Percentiles rank a stretch among this genome's conserved stretches.
Evolutionary conservation across 495 filamentous ascomycete species (phyloP).

Genomic region (Penicillium riverlandense): DNA sequence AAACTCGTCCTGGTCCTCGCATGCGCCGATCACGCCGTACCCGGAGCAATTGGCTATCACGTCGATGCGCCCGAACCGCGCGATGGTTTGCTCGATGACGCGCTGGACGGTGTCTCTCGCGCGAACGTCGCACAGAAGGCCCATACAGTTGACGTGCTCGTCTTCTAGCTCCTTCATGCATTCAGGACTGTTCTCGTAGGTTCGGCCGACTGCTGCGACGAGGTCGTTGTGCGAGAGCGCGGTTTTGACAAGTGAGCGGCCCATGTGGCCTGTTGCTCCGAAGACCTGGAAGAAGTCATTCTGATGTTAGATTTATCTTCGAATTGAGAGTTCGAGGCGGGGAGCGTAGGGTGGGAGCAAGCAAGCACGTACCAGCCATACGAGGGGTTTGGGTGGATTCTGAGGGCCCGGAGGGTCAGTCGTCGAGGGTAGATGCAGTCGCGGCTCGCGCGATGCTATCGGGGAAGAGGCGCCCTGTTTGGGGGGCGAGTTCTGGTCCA

Average conservation of each 20-base stretch:
- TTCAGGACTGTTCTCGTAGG: slow-evolving; percentile 69
- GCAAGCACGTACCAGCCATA: slow-evolving; percentile 64
- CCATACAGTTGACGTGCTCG: slow-evolving; percentile 56
- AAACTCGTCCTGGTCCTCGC: slow-evolving; percentile 93
- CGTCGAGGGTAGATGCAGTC: slow-evolving; percentile 59
- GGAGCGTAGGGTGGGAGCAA: not conserved
- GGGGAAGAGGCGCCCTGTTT: slow-evolving; percentile 18
- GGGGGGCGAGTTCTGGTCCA: slow-evolving; percentile 31
- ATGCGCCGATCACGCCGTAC: slow-evolving; percentile 90
- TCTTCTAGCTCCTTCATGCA: slow-evolving; percentile 54
- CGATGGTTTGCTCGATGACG: slow-evolving; percentile 61
- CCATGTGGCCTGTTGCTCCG: slow-evolving; percentile 93
- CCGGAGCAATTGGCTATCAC: slow-evolving; percentile 87
- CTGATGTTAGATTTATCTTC: slow-evolving; percentile 1
- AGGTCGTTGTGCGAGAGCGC: slow-evolving; percentile 75
- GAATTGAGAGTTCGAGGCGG: not conserved
- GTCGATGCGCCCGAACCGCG: slow-evolving; percentile 74
- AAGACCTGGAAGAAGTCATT: slow-evolving; percentile 54
- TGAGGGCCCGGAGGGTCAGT: slow-evolving; percentile 72
- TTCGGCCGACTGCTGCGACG: slow-evolving; percentile 82
- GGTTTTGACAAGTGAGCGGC: slow-evolving; percentile 77
- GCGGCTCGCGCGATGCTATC: slow-evolving; percentile 28
- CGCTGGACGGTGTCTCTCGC: slow-evolving; percentile 67
- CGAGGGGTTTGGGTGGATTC: slow-evolving; percentile 63
- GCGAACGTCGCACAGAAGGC: slow-evolving; percentile 83